phyloP scores from a whole-genome alignment of 139 green algal genomes.

The Chlorella sp. region DNA sequence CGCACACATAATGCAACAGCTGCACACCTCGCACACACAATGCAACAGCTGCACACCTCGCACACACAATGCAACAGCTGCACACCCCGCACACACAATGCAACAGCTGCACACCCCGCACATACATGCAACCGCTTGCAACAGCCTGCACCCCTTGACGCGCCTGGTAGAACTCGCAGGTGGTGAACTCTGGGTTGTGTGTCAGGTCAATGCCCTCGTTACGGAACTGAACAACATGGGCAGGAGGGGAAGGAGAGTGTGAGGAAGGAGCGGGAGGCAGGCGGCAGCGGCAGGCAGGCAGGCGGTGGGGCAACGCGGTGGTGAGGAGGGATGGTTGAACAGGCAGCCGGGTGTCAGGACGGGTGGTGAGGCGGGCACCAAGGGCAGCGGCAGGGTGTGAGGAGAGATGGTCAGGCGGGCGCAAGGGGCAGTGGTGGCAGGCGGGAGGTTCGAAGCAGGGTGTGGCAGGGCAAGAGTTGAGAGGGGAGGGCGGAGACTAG shows the following conservation, averaged over 20 bases:
- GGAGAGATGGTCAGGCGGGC: too few species aligned
- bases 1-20: neutral
- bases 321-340: too few species aligned
- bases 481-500: too few species aligned
- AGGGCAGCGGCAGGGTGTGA: too few species aligned
- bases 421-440: too few species aligned
- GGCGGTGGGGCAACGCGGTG: too few species aligned
- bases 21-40: neutral
- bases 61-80: neutral
- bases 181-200: constrained; percentile 99
- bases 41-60: neutral
- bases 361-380: too few species aligned
- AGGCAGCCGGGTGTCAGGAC: too few species aligned
- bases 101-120: neutral
- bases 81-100: neutral
- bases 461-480: too few species aligned
- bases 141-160: neutral
- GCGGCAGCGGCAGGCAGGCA: too few species aligned
- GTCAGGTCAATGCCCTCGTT: constrained; percentile 99
- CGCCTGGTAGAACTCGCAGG: constrained; percentile 96
- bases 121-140: neutral
- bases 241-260: neutral
- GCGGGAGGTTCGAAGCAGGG: too few species aligned
- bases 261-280: too few species aligned
- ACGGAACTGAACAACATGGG: constrained; percentile 81